phyloP scores from a whole-genome alignment of 495 filamentous ascomycete genomes.

The Xylaria scruposa region DNA sequence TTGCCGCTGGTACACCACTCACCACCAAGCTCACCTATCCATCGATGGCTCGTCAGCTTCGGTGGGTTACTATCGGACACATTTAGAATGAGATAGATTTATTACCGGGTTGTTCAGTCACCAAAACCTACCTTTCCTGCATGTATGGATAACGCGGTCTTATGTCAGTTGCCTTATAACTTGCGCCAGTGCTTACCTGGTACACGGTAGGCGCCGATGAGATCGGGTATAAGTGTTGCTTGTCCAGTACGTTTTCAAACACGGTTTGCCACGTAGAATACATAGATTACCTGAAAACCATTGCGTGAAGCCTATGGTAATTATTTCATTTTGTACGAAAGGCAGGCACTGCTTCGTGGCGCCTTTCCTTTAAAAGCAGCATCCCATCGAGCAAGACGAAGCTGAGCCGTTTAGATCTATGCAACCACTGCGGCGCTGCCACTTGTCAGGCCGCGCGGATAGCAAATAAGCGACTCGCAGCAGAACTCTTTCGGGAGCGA shows the following conservation, averaged over 20 bases:
- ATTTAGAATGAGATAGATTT: background rate
- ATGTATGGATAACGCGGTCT: background rate
- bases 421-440: constrained; percentile 1
- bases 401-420: background rate
- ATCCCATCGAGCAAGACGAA: background rate
- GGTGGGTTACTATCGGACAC: background rate
- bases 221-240: background rate
- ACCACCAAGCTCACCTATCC: background rate
- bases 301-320: background rate
- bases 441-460: constrained; percentile 1
- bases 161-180: background rate
- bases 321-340: background rate
- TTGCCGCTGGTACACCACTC: background rate
- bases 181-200: background rate
- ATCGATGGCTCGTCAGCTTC: background rate
- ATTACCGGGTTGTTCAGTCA: background rate
- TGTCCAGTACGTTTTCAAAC: background rate
- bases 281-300: background rate
- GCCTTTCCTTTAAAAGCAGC: background rate
- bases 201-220: background rate
- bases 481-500: background rate
- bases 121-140: background rate
- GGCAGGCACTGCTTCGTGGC: background rate
- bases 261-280: background rate
- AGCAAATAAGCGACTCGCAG: background rate